These are phyloP conservation scores for Fagopyrum homotropicum DNA, from an alignment of 148 eudicot species.

Conservation along the genomic window DNA sequence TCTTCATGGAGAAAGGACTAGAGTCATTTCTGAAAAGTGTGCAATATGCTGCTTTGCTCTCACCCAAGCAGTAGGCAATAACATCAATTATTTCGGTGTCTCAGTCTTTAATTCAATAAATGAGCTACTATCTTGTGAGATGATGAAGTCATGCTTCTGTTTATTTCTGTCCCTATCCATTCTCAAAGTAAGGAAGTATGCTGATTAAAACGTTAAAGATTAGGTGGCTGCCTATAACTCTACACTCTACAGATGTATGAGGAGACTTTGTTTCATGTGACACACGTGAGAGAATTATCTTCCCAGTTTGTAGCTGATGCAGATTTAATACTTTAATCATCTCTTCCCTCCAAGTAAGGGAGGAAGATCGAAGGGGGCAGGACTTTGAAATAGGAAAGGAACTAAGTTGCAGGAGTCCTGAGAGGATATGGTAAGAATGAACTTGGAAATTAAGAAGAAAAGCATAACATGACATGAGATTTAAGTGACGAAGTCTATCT, in stretches of 20 bases:
- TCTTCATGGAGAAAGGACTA: not conserved
- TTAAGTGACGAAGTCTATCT: not conserved
- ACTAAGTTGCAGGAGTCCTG: too few species aligned
- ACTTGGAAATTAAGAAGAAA: not conserved
- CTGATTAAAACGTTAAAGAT: not conserved
- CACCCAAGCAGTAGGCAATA: not conserved
- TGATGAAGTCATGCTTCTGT: not conserved
- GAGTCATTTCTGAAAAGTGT: not conserved
- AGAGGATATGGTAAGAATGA: not conserved
- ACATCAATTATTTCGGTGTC: not conserved
- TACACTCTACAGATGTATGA: not conserved
- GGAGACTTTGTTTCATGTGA: not conserved
- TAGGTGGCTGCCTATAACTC: not conserved
- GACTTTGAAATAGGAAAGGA: too few species aligned
- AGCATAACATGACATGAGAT: not conserved
- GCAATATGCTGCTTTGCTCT: constrained; percentile 1
- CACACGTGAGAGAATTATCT: not conserved
- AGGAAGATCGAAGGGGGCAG: too few species aligned
- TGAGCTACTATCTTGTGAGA: not conserved
- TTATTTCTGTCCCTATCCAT: not conserved
- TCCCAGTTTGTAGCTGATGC: not conserved
- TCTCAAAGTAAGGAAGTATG: not conserved
- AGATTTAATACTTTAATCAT: not conserved
- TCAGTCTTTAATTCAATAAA: not conserved
- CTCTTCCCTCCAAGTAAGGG: not conserved